Base-by-base conservation (phyloP, 305 asterid species). In the Petunia hybrid region DNA sequence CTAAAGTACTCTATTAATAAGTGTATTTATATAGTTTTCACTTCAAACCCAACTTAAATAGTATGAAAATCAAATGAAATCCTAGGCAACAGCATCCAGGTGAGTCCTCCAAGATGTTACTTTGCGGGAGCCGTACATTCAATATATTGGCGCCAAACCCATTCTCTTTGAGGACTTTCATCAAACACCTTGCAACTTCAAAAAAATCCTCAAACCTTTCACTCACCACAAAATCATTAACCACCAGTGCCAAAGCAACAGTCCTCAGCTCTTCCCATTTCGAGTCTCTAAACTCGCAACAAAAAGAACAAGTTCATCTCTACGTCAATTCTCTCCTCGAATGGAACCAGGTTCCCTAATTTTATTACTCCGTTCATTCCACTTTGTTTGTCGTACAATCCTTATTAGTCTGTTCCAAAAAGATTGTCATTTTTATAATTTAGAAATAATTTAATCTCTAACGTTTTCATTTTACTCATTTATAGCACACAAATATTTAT, bases 311-410 rank as follows among this genome's bases (percentile, higher is more conserved):
- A 87, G 82, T 94, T 70, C 87, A 86, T 66, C 89, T 87, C 79
- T 95, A 91, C 87, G 83, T 91, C 8, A 91, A 87, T 78, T 77
- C 95, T 45, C 98, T 95, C 70, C 97, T 94, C 81, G 83, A 94
- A 83, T 94, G 99, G 98, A 95, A 95, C 89, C 97, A 95, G 99
- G 98, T 95, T 70, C 68, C 57, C 1, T 42, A 53, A 62, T 40
- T 65, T 6, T n/a, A n/a, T n/a, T n/a, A n/a, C n/a, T n/a, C n/a
- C n/a, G n/a, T n/a, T n/a, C n/a, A n/a, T n/a, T n/a, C n/a, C n/a
- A n/a, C n/a, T n/a, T n/a, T n/a, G n/a, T n/a, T n/a, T n/a, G n/a
- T n/a, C n/a, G n/a, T n/a, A n/a, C n/a, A n/a, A n/a, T n/a, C n/a
- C n/a, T n/a, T n/a, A n/a, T n/a, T n/a, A n/a, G n/a, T n/a, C n/a